A percentile compares a stretch with the other conserved stretches of the same genome.
phyloP scores from a whole-genome alignment of 2,329 filamentous ascomycete genomes.

The Penicillium sp. region DNA sequence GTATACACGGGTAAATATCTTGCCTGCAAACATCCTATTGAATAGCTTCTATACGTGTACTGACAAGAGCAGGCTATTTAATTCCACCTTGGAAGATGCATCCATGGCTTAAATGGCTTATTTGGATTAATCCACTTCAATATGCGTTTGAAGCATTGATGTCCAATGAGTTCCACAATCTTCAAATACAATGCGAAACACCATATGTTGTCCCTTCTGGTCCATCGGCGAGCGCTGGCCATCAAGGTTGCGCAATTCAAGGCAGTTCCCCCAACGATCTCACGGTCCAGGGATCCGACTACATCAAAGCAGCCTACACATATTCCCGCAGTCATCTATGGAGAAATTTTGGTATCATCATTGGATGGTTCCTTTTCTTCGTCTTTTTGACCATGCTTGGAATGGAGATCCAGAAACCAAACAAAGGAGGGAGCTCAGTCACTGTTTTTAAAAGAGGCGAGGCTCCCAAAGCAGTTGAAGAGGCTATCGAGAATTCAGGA shows the following conservation, averaged over 20 bases:
- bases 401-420: slow-evolving; percentile 75
- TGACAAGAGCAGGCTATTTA: slow-evolving; percentile 52
- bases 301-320: slow-evolving; percentile 56
- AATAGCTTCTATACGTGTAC: background rate
- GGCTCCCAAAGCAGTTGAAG: slow-evolving; percentile 58
- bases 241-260: slow-evolving; percentile 61
- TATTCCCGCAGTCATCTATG: slow-evolving; percentile 61
- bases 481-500: slow-evolving; percentile 53
- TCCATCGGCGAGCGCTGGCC: slow-evolving; percentile 45
- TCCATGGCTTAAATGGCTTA: slow-evolving; percentile 64
- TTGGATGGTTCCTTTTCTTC: slow-evolving; percentile 74
- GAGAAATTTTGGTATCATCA: slow-evolving; percentile 78
- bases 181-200: slow-evolving; percentile 55
- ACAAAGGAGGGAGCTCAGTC: slow-evolving; percentile 76
- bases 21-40: background rate
- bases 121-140: slow-evolving; percentile 66
- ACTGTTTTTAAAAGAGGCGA: slow-evolving; percentile 73
- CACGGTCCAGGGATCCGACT: slow-evolving; percentile 55
- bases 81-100: slow-evolving; percentile 64
- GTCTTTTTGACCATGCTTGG: slow-evolving; percentile 72
- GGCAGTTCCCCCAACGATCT: slow-evolving; percentile 56
- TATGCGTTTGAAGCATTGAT: slow-evolving; percentile 70
- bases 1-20: slow-evolving; percentile 54
- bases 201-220: slow-evolving; percentile 59
- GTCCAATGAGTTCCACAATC: slow-evolving; percentile 67